Conservation (phyloP, 2,329 filamentous ascomycete genomes). For the Hypoxylon sp. region DNA sequence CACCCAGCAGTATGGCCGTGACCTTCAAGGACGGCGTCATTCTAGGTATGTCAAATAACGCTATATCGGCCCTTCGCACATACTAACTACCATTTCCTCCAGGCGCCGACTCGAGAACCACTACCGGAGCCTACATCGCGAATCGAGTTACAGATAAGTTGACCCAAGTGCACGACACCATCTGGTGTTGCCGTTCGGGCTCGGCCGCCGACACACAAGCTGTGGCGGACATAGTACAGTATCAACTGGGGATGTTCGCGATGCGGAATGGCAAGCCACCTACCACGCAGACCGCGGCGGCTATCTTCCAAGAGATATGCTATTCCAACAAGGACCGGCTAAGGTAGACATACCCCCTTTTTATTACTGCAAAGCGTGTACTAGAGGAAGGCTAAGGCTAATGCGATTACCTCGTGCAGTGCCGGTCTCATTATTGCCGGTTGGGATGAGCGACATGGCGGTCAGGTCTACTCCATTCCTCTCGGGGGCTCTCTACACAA, state of each 20-base stretch:
- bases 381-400: slow-evolving; percentile 3
- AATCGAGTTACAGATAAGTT: slow-evolving; percentile 99
- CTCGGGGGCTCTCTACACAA: slow-evolving; percentile 97
- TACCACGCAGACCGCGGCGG: slow-evolving; percentile 93
- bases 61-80: neutral
- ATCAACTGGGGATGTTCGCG: slow-evolving; percentile 92
- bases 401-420: slow-evolving; percentile 60
- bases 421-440: slow-evolving; percentile 99
- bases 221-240: slow-evolving; percentile 97
- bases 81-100: slow-evolving; percentile 30
- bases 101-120: slow-evolving; percentile 97
- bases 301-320: slow-evolving; percentile 97
- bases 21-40: slow-evolving; percentile 99
- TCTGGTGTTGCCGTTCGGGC: slow-evolving; percentile 99
- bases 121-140: slow-evolving; percentile 97
- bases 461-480: slow-evolving; percentile 97
- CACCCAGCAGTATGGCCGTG: slow-evolving; percentile 84
- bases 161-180: slow-evolving; percentile 97
- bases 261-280: slow-evolving; percentile 90
- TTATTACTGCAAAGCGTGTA: neutral
- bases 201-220: slow-evolving; percentile 98
- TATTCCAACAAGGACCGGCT: slow-evolving; percentile 96
- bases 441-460: slow-evolving; percentile 93
- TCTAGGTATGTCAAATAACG: slow-evolving; percentile 68
- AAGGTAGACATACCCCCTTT: slow-evolving; percentile 69